phyloP scores from a whole-genome alignment of 441 rosid genomes.

The Populus hybrid region DNA sequence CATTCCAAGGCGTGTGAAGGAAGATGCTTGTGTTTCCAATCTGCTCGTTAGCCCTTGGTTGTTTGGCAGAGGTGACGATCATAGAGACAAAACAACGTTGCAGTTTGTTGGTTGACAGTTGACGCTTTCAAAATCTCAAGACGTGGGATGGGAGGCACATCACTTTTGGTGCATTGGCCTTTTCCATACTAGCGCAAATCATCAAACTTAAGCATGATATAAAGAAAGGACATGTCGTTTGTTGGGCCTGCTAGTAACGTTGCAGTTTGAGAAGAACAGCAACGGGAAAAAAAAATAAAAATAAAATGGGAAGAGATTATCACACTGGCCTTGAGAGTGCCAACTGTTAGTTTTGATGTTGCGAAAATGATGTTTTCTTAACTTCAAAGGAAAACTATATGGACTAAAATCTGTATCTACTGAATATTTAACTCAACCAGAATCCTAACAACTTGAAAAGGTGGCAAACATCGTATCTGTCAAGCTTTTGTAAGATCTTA shows the following conservation, averaged over 20 bases:
- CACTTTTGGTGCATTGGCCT: conserved; percentile 1
- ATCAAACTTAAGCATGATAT: not conserved
- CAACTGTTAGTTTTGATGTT: not conserved
- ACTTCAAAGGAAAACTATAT: conserved; percentile 28
- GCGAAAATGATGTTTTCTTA: conserved; percentile 30
- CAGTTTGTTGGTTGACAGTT: too few relatives aligned
- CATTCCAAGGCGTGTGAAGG: not conserved
- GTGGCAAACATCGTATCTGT: not conserved
- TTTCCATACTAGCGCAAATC: not conserved
- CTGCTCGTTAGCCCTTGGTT: too few relatives aligned
- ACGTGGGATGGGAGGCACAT: not conserved
- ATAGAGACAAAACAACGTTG: not conserved
- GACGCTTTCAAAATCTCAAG: not conserved
- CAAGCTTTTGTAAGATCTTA: not conserved
- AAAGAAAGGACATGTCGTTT: not conserved
- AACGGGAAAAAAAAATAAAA: too few relatives aligned
- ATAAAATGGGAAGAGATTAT: not conserved
- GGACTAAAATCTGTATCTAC: not conserved
- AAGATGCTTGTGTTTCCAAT: too few relatives aligned
- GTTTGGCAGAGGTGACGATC: not conserved
- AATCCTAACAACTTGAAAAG: not conserved
- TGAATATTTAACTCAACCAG: not conserved
- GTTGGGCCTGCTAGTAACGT: not conserved
- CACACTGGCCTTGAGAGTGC: not conserved
- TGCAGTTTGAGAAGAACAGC: not conserved